phyloP scores from a whole-genome alignment of 768 basidiomycete species.

The Naganishia vishniacii region DNA sequence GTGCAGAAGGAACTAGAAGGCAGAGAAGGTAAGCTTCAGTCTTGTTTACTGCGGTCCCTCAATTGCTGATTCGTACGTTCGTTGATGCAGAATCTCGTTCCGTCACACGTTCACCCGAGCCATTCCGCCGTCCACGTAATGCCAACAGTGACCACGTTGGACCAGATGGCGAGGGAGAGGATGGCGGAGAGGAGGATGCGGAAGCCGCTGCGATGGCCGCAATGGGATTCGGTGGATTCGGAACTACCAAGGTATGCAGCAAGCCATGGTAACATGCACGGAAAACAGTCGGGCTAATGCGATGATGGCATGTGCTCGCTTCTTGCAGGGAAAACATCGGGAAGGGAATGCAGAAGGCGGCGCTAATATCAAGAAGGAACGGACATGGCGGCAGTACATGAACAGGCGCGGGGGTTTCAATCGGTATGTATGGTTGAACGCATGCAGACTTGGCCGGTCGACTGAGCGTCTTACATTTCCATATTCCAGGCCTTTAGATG shows the following conservation, averaged over 20 bases:
- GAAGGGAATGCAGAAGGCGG: slow-evolving; percentile 48
- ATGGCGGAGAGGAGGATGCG: slow-evolving; percentile 50
- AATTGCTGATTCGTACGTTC: too few relatives aligned
- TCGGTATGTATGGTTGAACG: slow-evolving; percentile 30
- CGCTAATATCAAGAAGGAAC: slow-evolving; percentile 56
- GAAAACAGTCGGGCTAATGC: too few relatives aligned
- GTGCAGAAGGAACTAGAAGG: slow-evolving; percentile 12
- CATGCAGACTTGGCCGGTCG: too few relatives aligned
- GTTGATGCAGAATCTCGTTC: neutral
- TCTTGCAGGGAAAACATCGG: slow-evolving; percentile 75
- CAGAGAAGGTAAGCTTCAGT: neutral
- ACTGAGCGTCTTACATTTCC: neutral
- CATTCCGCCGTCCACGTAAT: slow-evolving; percentile 24
- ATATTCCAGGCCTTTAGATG: slow-evolving; percentile 23
- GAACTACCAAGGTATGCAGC: slow-evolving; percentile 69
- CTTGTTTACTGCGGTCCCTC: too few relatives aligned
- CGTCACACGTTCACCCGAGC: neutral
- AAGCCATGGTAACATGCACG: too few relatives aligned
- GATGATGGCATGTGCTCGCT: too few relatives aligned
- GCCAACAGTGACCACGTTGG: slow-evolving; percentile 8
- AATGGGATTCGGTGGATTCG: slow-evolving; percentile 77
- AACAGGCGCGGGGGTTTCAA: slow-evolving; percentile 58
- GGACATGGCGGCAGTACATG: slow-evolving; percentile 98
- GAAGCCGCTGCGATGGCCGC: slow-evolving; percentile 79
- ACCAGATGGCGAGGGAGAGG: slow-evolving; percentile 34